phyloP scores from a whole-genome alignment of 148 eudicot species.

The Pharnaceum exiguum region DNA sequence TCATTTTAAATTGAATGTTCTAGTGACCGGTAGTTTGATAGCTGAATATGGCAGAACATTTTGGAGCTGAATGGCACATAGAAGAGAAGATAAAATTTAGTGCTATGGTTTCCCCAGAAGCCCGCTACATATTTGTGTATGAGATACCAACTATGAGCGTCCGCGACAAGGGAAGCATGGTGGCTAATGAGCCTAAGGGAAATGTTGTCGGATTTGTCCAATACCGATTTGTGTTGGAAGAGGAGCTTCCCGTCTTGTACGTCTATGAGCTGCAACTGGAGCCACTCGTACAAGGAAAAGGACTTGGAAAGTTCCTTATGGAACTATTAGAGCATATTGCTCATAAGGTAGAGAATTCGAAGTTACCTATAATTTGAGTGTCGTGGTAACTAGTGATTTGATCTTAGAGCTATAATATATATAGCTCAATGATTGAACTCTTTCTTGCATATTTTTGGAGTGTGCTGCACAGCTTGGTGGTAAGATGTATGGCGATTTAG shows the following conservation, averaged over 20 bases:
- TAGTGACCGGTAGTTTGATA: no score
- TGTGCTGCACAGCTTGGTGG: no score
- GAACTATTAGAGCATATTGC: constrained; percentile 88
- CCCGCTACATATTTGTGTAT: constrained; percentile 71
- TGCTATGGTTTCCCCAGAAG: constrained; percentile 83
- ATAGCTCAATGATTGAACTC: no score
- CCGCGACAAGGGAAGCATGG: constrained; percentile 10
- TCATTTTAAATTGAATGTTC: no score
- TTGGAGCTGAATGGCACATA: constrained; percentile 71
- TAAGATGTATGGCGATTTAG: no score
- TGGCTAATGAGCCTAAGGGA: constrained; percentile 27
- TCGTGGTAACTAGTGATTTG: not conserved
- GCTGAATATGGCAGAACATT: constrained; percentile 84
- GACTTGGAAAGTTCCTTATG: constrained; percentile 84
- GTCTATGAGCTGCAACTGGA: constrained; percentile 94
- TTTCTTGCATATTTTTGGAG: no score
- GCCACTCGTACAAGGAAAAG: constrained; percentile 63
- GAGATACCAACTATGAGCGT: constrained; percentile 25
- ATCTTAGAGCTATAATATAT: not conserved
- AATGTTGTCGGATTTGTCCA: constrained; percentile 81
- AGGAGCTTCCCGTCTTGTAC: constrained; percentile 85
- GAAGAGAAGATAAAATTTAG: constrained; percentile 80
- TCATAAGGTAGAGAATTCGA: constrained; percentile 41
- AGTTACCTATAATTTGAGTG: not conserved
- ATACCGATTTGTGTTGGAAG: constrained; percentile 75